Evolutionary conservation across 768 basidiomycete genomes (phyloP).

Genomic region (Mycena sanguinolenta): DNA sequence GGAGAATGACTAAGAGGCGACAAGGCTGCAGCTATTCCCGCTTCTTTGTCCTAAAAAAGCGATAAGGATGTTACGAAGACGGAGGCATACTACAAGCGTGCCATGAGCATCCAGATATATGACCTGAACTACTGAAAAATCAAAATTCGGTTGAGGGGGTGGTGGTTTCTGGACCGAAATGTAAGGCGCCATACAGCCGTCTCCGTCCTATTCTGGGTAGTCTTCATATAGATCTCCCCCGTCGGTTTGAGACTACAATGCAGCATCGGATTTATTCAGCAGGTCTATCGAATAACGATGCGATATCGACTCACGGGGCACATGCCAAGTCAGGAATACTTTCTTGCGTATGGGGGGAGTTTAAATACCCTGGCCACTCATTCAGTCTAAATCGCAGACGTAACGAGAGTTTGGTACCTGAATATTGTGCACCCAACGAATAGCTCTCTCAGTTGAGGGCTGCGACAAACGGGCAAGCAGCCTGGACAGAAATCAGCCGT

Average conservation of each 20-base stretch:
- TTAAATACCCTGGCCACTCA: too few species aligned
- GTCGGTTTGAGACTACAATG: neutral
- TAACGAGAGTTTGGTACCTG: neutral
- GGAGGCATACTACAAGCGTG: neutral
- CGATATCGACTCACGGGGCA: neutral
- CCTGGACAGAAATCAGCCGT: too few species aligned
- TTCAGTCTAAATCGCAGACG: neutral
- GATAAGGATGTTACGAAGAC: neutral
- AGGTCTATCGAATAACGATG: neutral
- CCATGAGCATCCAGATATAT: neutral
- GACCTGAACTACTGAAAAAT: neutral
- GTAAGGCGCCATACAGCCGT: neutral
- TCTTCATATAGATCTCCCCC: neutral
- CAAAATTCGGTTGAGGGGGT: neutral
- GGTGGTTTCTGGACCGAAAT: neutral
- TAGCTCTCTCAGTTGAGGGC: neutral
- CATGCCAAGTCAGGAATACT: neutral
- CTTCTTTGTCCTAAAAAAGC: conserved; percentile 15
- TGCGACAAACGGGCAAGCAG: neutral
- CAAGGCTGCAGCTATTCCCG: conserved; percentile 14
- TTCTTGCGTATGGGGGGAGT: neutral
- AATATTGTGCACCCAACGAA: neutral
- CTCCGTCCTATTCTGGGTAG: neutral
- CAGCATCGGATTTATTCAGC: neutral
- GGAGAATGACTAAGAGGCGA: neutral